phyloP scores from a whole-genome alignment of 2,329 filamentous ascomycete genomes.

The Hyphodiscus sp. region DNA sequence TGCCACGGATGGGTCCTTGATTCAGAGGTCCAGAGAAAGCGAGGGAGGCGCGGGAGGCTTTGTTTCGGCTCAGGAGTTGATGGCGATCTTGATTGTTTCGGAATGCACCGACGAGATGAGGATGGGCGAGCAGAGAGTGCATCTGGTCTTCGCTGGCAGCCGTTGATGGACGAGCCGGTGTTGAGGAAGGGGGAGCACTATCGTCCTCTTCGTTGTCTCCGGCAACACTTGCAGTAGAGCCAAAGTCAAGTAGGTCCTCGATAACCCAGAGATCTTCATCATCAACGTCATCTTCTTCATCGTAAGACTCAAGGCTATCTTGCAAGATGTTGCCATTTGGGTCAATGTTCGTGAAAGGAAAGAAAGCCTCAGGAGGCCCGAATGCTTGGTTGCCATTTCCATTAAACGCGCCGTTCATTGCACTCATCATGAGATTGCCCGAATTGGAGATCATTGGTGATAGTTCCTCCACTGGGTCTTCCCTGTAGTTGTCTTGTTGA shows the following conservation, averaged over 20 bases:
- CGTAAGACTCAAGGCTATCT: conserved; percentile 44
- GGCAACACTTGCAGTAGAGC: conserved; percentile 32
- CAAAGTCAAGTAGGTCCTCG: conserved; percentile 67
- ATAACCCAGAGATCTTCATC: conserved; percentile 60
- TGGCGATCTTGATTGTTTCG: conserved; percentile 55
- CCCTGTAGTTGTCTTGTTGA: conserved; percentile 1
- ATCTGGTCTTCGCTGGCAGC: conserved; percentile 41
- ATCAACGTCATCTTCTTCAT: conserved; percentile 51
- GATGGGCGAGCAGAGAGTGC: conserved; percentile 55
- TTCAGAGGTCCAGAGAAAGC: conserved; percentile 55
- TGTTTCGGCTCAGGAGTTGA: conserved; percentile 44
- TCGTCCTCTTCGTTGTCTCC: conserved; percentile 4
- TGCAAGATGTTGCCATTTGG: conserved; percentile 50
- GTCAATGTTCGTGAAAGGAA: conserved; percentile 52
- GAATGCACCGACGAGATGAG: conserved; percentile 74
- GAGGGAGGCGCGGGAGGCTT: conserved; percentile 56
- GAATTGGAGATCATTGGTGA: conserved; percentile 58
- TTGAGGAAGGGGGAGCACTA: neutral
- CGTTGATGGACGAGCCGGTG: neutral
- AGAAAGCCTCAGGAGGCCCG: conserved; percentile 70
- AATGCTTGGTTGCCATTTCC: conserved; percentile 49
- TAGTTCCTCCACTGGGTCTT: conserved; percentile 5
- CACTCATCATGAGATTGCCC: conserved; percentile 70
- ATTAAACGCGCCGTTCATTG: conserved; percentile 36
- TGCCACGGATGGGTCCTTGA: conserved; percentile 53